Percentiles rank a stretch among this genome's conserved stretches.
phyloP scores from a whole-genome alignment of 306 rosid genomes.

The Lathyrus tuberosus region DNA sequence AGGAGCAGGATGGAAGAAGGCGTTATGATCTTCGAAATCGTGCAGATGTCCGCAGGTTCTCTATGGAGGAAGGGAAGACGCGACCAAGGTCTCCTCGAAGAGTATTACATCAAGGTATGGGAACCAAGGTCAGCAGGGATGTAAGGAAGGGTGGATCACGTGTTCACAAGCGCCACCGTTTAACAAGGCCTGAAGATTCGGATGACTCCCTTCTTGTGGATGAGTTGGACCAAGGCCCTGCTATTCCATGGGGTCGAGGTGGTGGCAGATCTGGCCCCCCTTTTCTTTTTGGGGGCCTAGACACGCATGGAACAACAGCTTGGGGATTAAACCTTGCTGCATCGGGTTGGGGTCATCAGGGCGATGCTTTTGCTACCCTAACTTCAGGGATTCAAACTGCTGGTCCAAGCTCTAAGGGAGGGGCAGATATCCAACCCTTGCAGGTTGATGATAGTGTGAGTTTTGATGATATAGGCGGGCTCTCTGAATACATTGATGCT shows the following conservation, averaged over 20 bases:
- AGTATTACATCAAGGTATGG: constrained; percentile 93
- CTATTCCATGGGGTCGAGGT: constrained; percentile 90
- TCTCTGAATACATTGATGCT: constrained; percentile 87
- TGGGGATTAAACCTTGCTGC: constrained; percentile 96
- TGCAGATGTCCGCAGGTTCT: constrained; percentile 79
- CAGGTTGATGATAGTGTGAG: constrained; percentile 97
- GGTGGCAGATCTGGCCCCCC: constrained; percentile 92
- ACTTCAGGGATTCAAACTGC: constrained; percentile 98
- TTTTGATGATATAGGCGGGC: constrained; percentile 95
- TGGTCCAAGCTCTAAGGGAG: constrained; percentile 99
- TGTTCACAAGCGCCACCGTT: constrained; percentile 92
- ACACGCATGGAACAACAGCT: constrained; percentile 83
- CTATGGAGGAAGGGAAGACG: constrained; percentile 80
- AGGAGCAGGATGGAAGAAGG: constrained; percentile 89
- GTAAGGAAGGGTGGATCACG: constrained; percentile 90
- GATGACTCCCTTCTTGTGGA: constrained; percentile 98
- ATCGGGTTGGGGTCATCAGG: constrained; percentile 99
- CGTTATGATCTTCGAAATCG: constrained; percentile 98
- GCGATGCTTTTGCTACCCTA: constrained; percentile 75
- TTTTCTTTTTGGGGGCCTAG: constrained; percentile 93
- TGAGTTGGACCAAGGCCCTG: constrained; percentile 95
- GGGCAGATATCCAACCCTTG: constrained; percentile 96
- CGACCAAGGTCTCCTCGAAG: constrained; percentile 88
- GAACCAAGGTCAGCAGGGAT: constrained; percentile 83
- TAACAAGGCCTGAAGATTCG: constrained; percentile 82